phyloP scores from a whole-genome alignment of 2,329 filamentous ascomycete species.

The Didymella pinodella region DNA sequence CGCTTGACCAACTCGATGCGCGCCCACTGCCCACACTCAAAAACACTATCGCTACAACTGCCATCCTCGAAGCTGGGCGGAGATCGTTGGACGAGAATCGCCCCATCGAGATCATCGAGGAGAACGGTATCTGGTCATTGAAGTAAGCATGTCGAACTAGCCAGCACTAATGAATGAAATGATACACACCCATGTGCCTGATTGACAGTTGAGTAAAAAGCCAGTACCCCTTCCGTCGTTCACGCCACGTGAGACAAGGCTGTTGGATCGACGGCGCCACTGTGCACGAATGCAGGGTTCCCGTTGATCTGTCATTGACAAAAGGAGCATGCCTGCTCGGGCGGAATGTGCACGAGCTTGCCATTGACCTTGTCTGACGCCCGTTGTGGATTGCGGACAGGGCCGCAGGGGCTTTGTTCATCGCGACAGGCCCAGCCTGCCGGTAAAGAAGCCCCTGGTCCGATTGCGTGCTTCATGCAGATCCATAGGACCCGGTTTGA shows the following conservation, averaged over 20 bases:
- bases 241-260: constrained; percentile 6
- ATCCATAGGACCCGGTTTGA: constrained; percentile 2
- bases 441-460: neutral
- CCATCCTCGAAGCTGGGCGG: constrained; percentile 87
- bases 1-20: constrained; percentile 77
- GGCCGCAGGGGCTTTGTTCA: neutral
- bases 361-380: neutral
- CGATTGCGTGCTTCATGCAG: neutral
- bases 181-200: constrained; percentile 7
- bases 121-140: constrained; percentile 73
- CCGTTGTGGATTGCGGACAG: neutral
- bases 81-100: constrained; percentile 83
- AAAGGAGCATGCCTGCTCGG: neutral
- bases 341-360: constrained; percentile 14
- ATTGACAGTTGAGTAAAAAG: constrained; percentile 6
- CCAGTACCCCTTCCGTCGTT: constrained; percentile 5
- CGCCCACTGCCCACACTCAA: constrained; percentile 83
- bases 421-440: neutral
- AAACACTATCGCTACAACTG: constrained; percentile 91
- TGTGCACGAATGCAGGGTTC: constrained; percentile 13
- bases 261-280: constrained; percentile 16
- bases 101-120: constrained; percentile 75
- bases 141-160: constrained; percentile 50
- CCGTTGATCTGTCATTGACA: neutral
- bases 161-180: constrained; percentile 15